These are phyloP conservation scores for Podospora pseudoanserina DNA, from an alignment of 495 filamentous ascomycete genomes.

Conservation along the genomic window DNA sequence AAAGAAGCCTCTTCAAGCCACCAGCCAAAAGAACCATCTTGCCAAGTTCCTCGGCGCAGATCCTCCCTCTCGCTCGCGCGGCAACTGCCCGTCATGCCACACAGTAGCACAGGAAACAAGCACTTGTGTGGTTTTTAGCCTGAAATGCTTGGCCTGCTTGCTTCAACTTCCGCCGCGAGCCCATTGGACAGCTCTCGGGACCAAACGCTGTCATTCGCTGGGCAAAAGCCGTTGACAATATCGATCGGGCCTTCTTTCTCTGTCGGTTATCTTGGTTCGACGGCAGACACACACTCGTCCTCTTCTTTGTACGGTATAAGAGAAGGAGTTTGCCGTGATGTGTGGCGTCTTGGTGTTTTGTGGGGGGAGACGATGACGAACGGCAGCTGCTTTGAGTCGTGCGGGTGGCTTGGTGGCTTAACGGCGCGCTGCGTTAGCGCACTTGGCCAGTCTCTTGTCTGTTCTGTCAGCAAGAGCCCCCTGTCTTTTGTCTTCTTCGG, in stretches of 20 bases:
- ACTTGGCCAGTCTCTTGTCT: conserved; percentile 13
- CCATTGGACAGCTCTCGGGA: conserved; percentile 10
- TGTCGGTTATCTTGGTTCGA: conserved; percentile 9
- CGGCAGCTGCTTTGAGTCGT: conserved; percentile 11
- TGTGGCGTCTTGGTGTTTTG: background rate
- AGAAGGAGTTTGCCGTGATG: background rate
- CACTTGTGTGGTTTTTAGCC: conserved; percentile 21
- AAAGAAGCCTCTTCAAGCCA: background rate
- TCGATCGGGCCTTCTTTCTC: conserved; percentile 9
- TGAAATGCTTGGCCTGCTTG: conserved; percentile 19
- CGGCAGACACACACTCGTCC: background rate
- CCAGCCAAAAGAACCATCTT: background rate
- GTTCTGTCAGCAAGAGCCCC: background rate
- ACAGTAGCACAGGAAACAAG: conserved; percentile 1
- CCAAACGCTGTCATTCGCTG: background rate
- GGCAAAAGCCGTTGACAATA: background rate
- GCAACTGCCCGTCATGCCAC: background rate
- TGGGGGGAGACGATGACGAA: background rate
- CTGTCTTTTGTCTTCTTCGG: background rate
- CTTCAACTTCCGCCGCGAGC: conserved; percentile 6
- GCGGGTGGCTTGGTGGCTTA: conserved; percentile 21
- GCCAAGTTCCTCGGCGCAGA: conserved; percentile 6
- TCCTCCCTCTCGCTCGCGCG: conserved; percentile 2
- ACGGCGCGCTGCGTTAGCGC: conserved; percentile 12
- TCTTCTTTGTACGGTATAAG: background rate